Evolutionary conservation across 495 filamentous ascomycete species (phyloP).

Genomic region (Parathielavia hyrcaniae): DNA sequence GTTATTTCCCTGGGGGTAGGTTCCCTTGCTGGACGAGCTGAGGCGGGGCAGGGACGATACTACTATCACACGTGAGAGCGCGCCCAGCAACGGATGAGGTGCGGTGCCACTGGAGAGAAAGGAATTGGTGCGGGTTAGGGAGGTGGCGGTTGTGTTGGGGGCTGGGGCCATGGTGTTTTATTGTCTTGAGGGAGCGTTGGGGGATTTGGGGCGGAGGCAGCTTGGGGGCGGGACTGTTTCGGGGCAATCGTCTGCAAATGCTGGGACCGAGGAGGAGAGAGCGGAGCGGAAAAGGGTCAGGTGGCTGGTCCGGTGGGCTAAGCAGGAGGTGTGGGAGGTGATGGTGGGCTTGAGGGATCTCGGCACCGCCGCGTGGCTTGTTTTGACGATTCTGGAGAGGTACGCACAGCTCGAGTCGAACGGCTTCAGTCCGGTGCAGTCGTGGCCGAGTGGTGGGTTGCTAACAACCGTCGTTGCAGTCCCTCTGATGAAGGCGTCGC

Average conservation of each 20-base stretch:
- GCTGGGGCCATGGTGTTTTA: not conserved
- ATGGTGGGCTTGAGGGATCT: conserved; percentile 6
- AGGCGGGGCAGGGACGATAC: too few relatives aligned
- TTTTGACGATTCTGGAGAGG: conserved; percentile 4
- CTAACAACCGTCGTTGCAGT: not conserved
- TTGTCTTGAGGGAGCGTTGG: not conserved
- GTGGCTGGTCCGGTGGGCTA: not conserved
- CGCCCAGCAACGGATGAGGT: not conserved
- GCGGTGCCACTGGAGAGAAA: not conserved
- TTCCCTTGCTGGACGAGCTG: too few relatives aligned
- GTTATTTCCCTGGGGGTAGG: too few relatives aligned
- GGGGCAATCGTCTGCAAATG: not conserved
- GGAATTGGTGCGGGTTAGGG: not conserved
- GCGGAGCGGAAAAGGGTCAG: not conserved
- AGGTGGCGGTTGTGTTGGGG: conserved; percentile 2
- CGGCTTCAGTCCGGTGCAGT: not conserved
- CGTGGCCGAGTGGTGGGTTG: not conserved
- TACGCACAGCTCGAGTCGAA: not conserved
- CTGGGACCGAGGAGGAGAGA: not conserved
- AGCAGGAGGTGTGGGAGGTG: conserved; percentile 4
- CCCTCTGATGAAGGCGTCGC: not conserved
- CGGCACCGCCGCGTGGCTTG: not conserved
- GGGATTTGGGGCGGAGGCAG: not conserved
- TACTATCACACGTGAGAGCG: too few relatives aligned
- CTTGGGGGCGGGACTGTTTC: not conserved